A percentile compares a stretch with the other conserved stretches of the same genome.
phyloP scores from a whole-genome alignment of 768 basidiomycete species.

The Leccinellum rugosiceps region DNA sequence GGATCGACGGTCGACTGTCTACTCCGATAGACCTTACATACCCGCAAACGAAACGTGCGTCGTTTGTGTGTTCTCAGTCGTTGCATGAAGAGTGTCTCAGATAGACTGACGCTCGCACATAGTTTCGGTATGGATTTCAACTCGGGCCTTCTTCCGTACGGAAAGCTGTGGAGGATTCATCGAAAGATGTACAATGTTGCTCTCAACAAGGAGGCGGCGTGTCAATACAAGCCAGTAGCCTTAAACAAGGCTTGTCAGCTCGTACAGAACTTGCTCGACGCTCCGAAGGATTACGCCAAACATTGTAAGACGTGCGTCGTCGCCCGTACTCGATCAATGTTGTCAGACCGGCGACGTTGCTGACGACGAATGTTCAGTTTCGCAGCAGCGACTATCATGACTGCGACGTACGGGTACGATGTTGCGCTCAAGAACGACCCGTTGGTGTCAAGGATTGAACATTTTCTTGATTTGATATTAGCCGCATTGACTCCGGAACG shows the following conservation, averaged over 20 bases:
- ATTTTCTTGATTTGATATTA: constrained; percentile 9
- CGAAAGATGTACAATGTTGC: constrained; percentile 24
- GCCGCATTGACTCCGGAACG: constrained; percentile 20
- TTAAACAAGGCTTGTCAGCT: constrained; percentile 22
- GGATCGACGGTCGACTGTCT: constrained; percentile 25
- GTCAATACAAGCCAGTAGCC: constrained; percentile 13
- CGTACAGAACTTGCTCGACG: constrained; percentile 18
- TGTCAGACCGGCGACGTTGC: not conserved
- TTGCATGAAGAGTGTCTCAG: not conserved
- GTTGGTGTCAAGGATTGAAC: constrained; percentile 21
- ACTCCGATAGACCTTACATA: constrained; percentile 27
- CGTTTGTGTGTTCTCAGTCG: not conserved
- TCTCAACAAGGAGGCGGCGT: constrained; percentile 15
- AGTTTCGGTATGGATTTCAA: constrained; percentile 33
- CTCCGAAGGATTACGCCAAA: constrained; percentile 10
- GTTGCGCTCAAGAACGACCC: constrained; percentile 23
- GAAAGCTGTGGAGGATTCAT: constrained; percentile 29
- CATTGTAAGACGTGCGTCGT: constrained; percentile 25
- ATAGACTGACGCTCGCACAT: not conserved
- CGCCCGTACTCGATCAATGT: not conserved
- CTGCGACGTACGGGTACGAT: constrained; percentile 25
- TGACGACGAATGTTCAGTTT: constrained; percentile 12
- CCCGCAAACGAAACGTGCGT: constrained; percentile 20
- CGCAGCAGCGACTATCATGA: constrained; percentile 24
- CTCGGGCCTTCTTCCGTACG: constrained; percentile 29